phyloP scores from a whole-genome alignment of 148 eudicot species.

The Cornus controversa region DNA sequence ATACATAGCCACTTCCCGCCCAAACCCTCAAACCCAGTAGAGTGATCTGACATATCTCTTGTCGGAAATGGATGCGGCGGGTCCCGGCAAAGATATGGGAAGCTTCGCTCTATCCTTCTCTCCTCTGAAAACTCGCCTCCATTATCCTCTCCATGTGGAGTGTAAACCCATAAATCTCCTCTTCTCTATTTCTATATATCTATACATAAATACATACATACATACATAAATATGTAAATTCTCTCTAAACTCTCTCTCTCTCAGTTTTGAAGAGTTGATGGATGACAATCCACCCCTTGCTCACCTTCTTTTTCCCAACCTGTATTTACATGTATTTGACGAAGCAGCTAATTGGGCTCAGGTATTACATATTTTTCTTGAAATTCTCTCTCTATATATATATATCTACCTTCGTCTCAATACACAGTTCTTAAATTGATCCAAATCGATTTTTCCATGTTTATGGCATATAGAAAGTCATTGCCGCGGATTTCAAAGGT shows the following conservation, averaged over 20 bases:
- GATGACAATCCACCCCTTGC: slow-evolving; percentile 52
- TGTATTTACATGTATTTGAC: slow-evolving; percentile 56
- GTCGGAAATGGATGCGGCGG: slow-evolving; percentile 10
- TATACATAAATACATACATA: neutral
- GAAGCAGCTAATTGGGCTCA: slow-evolving; percentile 70
- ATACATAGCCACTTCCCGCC: slow-evolving; percentile 22
- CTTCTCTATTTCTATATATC: neutral
- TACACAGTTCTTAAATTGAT: slow-evolving; percentile 5
- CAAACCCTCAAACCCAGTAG: slow-evolving; percentile 3
- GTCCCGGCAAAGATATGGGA: slow-evolving; percentile 40
- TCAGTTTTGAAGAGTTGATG: slow-evolving; percentile 81
- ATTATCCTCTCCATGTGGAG: slow-evolving; percentile 85
- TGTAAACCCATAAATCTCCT: slow-evolving; percentile 16
- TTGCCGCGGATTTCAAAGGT: slow-evolving; percentile 39
- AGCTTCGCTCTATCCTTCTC: slow-evolving; percentile 46
- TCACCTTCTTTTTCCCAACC: slow-evolving; percentile 52
- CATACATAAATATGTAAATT: too few relatives aligned
- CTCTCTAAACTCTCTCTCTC: too few relatives aligned
- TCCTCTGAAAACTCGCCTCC: slow-evolving; percentile 74
- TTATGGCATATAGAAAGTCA: slow-evolving; percentile 36
- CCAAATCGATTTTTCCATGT: neutral
- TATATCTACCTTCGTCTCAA: too few relatives aligned
- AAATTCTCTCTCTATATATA: neutral
- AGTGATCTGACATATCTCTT: slow-evolving; percentile 6
- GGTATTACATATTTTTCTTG: slow-evolving; percentile 36